Conservation (phyloP, 1,284 basidiomycete genomes). For the Pseudozyma thailandica region DNA sequence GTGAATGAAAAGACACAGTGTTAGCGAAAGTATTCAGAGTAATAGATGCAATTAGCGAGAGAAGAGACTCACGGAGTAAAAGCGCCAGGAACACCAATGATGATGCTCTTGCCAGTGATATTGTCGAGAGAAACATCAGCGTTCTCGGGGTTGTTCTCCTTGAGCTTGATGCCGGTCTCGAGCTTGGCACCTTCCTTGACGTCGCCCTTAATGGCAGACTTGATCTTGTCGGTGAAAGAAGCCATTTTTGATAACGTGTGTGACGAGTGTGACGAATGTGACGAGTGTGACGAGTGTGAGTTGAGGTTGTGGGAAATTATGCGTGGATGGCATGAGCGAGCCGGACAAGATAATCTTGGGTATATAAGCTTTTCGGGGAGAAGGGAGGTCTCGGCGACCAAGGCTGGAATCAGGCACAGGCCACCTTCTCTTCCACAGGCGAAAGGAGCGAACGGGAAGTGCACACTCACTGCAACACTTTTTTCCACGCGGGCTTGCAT, state of each 20-base stretch:
- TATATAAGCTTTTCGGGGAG: no score
- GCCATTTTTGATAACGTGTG: slow-evolving; percentile 32
- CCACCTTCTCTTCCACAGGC: no score
- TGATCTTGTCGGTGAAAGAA: slow-evolving; percentile 51
- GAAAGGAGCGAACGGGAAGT: background rate
- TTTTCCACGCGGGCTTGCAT: slow-evolving; percentile 4
- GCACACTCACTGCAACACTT: no score
- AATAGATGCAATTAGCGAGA: background rate
- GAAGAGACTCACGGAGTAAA: slow-evolving; percentile 38
- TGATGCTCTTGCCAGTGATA: slow-evolving; percentile 43
- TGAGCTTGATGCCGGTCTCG: slow-evolving; percentile 49
- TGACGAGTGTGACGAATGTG: background rate
- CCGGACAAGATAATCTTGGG: no score
- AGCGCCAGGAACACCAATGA: slow-evolving; percentile 48
- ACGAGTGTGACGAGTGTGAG: background rate
- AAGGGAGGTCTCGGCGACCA: no score
- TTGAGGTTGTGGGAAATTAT: background rate
- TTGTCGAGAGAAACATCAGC: slow-evolving; percentile 53
- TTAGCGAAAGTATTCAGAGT: background rate
- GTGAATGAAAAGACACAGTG: slow-evolving; percentile 8
- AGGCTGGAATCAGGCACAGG: no score
- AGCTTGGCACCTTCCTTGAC: slow-evolving; percentile 57
- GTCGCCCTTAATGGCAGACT: slow-evolving; percentile 43
- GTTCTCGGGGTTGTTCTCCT: slow-evolving; percentile 58
- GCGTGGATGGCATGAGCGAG: background rate